Percentiles rank a stretch among this genome's conserved stretches.
phyloP scores from a whole-genome alignment of 2,329 filamentous ascomycete genomes.

The Aureobasidium sp. region DNA sequence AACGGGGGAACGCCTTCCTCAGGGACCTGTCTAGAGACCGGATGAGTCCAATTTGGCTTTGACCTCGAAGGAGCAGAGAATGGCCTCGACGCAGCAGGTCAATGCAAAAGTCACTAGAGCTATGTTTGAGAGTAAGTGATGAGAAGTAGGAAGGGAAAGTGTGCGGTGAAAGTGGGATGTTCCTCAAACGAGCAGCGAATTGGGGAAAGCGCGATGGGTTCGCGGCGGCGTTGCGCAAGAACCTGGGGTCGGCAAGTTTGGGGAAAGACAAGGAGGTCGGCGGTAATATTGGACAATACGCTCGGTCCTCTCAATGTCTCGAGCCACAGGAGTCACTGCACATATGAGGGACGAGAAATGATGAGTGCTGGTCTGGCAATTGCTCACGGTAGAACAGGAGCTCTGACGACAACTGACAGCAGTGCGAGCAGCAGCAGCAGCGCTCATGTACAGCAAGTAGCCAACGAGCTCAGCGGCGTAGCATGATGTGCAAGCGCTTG shows the following conservation, averaged over 20 bases:
- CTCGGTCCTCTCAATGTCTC: slow-evolving; percentile 2
- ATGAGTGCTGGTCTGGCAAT: slow-evolving; percentile 4
- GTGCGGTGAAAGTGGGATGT: not conserved
- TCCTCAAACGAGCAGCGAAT: slow-evolving; percentile 3
- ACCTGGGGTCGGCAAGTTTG: slow-evolving; percentile 12
- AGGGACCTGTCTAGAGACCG: slow-evolving; percentile 3
- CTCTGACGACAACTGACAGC: slow-evolving; percentile 6
- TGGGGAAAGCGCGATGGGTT: slow-evolving; percentile 11
- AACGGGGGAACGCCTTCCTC: slow-evolving; percentile 10
- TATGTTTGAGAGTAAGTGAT: not conserved
- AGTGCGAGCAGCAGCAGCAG: slow-evolving; percentile 6
- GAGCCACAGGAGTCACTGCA: slow-evolving; percentile 5
- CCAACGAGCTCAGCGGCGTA: slow-evolving; percentile 11
- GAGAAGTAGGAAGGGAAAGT: not conserved
- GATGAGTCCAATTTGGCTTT: not conserved
- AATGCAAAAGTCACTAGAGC: not conserved
- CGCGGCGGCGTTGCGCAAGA: slow-evolving; percentile 12
- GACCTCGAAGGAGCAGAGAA: not conserved
- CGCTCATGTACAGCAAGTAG: slow-evolving; percentile 5
- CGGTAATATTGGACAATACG: slow-evolving; percentile 13
- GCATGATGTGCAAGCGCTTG: slow-evolving; percentile 16
- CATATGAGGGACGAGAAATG: not conserved
- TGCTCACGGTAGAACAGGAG: slow-evolving; percentile 2
- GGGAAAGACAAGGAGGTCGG: slow-evolving; percentile 12
- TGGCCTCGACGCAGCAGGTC: not conserved